Conservation (phyloP, 306 rosid species). For the Acacia acuminata region DNA sequence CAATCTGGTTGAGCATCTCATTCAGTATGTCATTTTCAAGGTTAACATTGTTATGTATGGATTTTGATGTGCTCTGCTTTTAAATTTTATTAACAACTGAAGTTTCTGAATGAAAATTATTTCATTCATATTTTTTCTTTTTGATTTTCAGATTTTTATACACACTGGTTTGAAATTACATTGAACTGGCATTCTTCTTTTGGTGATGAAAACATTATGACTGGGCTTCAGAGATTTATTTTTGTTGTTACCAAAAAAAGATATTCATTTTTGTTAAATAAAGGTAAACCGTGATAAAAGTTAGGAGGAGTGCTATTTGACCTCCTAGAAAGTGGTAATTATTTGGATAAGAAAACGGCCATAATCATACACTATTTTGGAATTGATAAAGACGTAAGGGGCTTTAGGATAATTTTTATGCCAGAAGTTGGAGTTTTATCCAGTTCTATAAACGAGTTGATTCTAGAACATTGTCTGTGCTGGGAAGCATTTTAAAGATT, state of each 20-base stretch:
- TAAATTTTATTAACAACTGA: slow-evolving; percentile 3
- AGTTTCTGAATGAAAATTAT: not conserved
- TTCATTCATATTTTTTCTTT: not conserved
- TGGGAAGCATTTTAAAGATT: not conserved
- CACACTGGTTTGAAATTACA: slow-evolving; percentile 5
- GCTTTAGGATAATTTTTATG: not conserved
- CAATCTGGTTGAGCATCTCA: slow-evolving; percentile 66
- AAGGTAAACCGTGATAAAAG: not conserved
- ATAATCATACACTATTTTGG: too few species aligned
- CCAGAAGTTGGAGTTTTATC: not conserved
- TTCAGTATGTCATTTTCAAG: slow-evolving; percentile 85
- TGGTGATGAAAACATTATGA: not conserved
- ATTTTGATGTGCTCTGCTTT: not conserved
- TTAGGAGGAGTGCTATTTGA: not conserved
- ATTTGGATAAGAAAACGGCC: not conserved
- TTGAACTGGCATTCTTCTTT: slow-evolving; percentile 18
- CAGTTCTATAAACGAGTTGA: not conserved
- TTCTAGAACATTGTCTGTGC: not conserved
- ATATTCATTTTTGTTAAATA: not conserved
- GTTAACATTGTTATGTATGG: slow-evolving; percentile 36
- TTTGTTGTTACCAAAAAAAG: not conserved
- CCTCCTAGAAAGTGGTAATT: not conserved
- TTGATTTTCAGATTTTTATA: not conserved
- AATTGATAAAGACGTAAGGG: not conserved
- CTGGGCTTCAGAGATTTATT: not conserved